These are phyloP conservation scores for Phaffia tasmanica DNA, from an alignment of 768 basidiomycete species.

Conservation along the genomic window DNA sequence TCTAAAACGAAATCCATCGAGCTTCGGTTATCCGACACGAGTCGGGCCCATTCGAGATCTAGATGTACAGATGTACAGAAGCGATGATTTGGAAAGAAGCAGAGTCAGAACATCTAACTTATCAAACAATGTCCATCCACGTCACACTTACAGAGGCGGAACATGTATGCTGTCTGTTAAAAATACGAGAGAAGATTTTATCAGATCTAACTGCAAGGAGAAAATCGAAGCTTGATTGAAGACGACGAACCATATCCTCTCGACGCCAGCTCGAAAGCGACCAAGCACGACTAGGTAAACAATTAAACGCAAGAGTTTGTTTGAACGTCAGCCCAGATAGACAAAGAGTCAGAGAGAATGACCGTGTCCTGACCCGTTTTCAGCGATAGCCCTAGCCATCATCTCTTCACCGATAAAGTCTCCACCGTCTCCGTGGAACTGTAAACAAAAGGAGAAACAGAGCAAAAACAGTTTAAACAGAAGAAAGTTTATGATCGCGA, in stretches of 20 bases:
- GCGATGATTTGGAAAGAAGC: not conserved
- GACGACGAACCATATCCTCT: slow-evolving; percentile 22
- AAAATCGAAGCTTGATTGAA: not conserved
- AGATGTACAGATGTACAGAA: not conserved
- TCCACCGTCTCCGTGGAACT: slow-evolving; percentile 23
- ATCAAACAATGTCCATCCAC: not conserved
- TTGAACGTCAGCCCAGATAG: no score
- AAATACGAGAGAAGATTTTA: not conserved
- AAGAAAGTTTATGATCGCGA: no score
- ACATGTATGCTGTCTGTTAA: slow-evolving; percentile 14
- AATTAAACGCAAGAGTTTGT: no score
- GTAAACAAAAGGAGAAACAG: no score
- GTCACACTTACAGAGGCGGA: not conserved
- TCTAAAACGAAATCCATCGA: slow-evolving; percentile 11
- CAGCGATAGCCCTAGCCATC: slow-evolving; percentile 20
- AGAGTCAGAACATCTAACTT: not conserved
- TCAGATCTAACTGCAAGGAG: no score
- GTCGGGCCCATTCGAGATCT: slow-evolving; percentile 11
- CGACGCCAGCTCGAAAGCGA: slow-evolving; percentile 15
- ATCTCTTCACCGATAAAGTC: slow-evolving; percentile 8
- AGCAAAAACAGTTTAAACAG: no score
- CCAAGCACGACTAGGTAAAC: slow-evolving; percentile 5
- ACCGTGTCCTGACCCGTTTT: not conserved
- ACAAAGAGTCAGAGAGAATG: no score
- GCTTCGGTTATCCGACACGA: slow-evolving; percentile 2